Evolutionary conservation across 441 rosid genomes (phyloP).

Genomic region (Adansonia grandidieri): DNA sequence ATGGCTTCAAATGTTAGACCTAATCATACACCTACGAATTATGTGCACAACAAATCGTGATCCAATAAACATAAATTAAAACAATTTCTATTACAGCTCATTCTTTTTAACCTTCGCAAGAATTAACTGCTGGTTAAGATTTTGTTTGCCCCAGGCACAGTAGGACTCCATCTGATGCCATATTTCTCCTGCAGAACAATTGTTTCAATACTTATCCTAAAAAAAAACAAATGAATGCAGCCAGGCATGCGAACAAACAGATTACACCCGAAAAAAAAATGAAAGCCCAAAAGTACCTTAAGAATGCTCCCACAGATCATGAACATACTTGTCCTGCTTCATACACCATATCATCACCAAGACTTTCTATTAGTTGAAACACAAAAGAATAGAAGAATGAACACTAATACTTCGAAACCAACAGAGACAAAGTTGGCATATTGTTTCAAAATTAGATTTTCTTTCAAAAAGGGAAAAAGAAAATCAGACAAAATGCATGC

Average conservation of each 20-base stretch:
- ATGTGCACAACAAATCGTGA: neutral
- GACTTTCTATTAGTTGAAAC: slow-evolving; percentile 26
- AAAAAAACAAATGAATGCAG: slow-evolving; percentile 17
- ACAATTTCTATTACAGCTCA: slow-evolving; percentile 7
- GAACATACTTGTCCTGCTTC: slow-evolving; percentile 78
- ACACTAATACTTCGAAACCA: neutral
- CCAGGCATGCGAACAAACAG: neutral
- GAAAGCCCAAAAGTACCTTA: slow-evolving; percentile 50
- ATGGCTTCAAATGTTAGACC: neutral
- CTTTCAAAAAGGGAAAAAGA: neutral
- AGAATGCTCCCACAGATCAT: slow-evolving; percentile 87
- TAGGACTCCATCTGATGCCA: slow-evolving; percentile 97
- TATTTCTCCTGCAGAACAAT: slow-evolving; percentile 73
- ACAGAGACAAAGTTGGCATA: neutral
- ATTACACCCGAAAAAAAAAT: neutral
- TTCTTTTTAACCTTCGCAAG: slow-evolving; percentile 70
- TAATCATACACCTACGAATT: neutral
- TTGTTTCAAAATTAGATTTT: neutral
- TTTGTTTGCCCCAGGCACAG: slow-evolving; percentile 82
- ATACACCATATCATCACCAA: slow-evolving; percentile 81
- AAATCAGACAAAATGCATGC: neutral
- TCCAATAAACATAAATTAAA: neutral
- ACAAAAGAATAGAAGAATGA: slow-evolving; percentile 1
- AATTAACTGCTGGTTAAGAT: slow-evolving; percentile 84
- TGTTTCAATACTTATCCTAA: neutral